These are phyloP conservation scores for Candida gorgasii DNA, from an alignment of 805 yeast species.

Conservation along the genomic window DNA sequence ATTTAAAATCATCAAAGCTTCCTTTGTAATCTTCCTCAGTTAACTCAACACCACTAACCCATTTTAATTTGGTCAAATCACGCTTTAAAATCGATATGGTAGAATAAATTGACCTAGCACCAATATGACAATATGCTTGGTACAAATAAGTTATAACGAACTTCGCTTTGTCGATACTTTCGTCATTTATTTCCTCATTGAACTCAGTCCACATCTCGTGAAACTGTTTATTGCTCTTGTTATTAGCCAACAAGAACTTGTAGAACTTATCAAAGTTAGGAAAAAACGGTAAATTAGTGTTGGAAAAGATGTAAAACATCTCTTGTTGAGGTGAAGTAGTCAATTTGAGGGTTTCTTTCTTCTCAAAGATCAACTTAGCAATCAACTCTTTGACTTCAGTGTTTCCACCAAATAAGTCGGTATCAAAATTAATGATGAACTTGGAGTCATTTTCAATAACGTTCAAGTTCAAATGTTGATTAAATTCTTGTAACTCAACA, in stretches of 20 bases:
- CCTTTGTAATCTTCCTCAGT: constrained; percentile 27
- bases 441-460: constrained; percentile 30
- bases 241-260: constrained; percentile 41
- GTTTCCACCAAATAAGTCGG: constrained; percentile 33
- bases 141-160: constrained; percentile 61
- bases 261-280: constrained; percentile 39
- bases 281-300: constrained; percentile 37
- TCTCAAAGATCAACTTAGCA: constrained; percentile 25
- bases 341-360: constrained; percentile 17
- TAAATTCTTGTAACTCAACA: constrained; percentile 36
- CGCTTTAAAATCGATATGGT: constrained; percentile 42
- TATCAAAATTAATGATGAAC: constrained; percentile 35
- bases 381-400: constrained; percentile 28
- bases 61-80: constrained; percentile 41
- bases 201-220: constrained; percentile 33
- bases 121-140: constrained; percentile 76
- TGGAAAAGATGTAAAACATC: constrained; percentile 35
- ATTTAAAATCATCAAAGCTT: constrained; percentile 30
- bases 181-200: constrained; percentile 17
- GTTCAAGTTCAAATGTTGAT: constrained; percentile 39
- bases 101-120: constrained; percentile 77
- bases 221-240: constrained; percentile 40
- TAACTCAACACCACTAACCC: constrained; percentile 33
- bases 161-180: constrained; percentile 24
- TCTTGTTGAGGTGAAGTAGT: constrained; percentile 14